Base-by-base conservation (phyloP, 169 alveolate species). In the Cryptosporidium sp. region DNA sequence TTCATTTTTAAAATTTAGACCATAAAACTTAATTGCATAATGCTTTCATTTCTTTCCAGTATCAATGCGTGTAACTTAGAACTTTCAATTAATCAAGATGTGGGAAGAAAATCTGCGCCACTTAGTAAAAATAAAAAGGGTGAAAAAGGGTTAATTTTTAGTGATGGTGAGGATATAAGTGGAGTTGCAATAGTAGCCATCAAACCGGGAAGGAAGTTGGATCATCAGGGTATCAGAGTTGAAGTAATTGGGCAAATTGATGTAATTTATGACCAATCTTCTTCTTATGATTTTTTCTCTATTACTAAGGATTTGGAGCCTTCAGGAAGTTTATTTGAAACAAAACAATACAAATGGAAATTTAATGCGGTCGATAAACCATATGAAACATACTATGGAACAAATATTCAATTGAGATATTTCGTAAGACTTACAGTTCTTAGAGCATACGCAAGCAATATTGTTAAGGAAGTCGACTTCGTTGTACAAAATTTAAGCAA, bases 311-410 rank as follows among this genome's bases (percentile, higher is more conserved):
- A 98, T 85, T 92, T 98, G 68, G 99, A 97, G 70, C 99, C 99
- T 21, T 98, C 99, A 0, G 99, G 99, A 16, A 92, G 72, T 87
- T 85, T 96, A 65, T 91, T 93, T 56, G 98, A 96, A 91, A 94
- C 97, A 52, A 96, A 96, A 71, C 97, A 95, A 75, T 96, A 95
- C 92, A 94, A 95, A 84, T 99, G 98, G 94, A 89, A 95, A 53
- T 98, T 98, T 94, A 96, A 96, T 56, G 94, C 98, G 62, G 99
- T 97, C 4, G 99, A 98, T 92, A 97, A 97, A 87, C 97, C 97
- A 91, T 96, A 97, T 92, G 99, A 99, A 93, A 96, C 99, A 45
- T 99, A 98, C 92, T 93, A 95, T 87, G 99, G 99, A 29, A 96
- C 97, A 71, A 95, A 96, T 94, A 96, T 96, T 93, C 93, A 97